Evolutionary conservation across 2,329 filamentous ascomycete species (phyloP).

Genomic region (Aspergillus quadrilineatus): DNA sequence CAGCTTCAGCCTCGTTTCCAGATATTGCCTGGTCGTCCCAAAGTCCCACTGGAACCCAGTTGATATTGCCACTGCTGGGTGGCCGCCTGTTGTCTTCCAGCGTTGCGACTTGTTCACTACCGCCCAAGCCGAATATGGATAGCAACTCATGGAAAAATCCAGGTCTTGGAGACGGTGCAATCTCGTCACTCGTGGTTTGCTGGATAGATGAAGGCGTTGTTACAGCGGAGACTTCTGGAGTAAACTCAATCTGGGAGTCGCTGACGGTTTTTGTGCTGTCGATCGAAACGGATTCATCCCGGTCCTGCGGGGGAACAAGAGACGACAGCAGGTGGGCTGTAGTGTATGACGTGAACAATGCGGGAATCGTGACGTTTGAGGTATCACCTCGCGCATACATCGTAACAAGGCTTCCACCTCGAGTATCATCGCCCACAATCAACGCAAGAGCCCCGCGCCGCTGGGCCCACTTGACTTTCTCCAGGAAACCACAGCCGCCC

Average conservation of each 20-base stretch:
- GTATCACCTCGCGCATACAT: conserved; percentile 99
- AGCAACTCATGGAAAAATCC: conserved; percentile 48
- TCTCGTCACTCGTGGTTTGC: conserved; percentile 20
- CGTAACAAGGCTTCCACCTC: conserved; percentile 83
- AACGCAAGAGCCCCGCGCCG: conserved; percentile 82
- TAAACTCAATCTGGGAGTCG: conserved; percentile 25
- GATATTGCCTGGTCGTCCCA: conserved; percentile 55
- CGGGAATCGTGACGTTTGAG: conserved; percentile 89
- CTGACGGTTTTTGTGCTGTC: conserved; percentile 46
- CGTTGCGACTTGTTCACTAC: conserved; percentile 24
- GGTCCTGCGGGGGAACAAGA: conserved; percentile 70
- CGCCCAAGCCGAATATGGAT: conserved; percentile 44
- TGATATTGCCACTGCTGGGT: conserved; percentile 70
- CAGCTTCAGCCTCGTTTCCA: conserved; percentile 18
- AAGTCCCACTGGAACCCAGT: conserved; percentile 70
- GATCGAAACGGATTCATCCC: conserved; percentile 61
- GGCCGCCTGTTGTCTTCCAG: conserved; percentile 60
- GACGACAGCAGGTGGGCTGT: conserved; percentile 91
- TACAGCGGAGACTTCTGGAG: conserved; percentile 30
- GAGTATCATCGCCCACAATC: conserved; percentile 90
- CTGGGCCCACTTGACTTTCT: conserved; percentile 97
- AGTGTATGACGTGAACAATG: conserved; percentile 90
- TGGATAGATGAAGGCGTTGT: conserved; percentile 36
- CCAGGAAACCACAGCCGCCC: conserved; percentile 91
- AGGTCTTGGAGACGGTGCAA: conserved; percentile 21